A percentile compares a stretch with the other conserved stretches of the same genome.
These are phyloP conservation scores for Lactuca sativa DNA, from an alignment of 129 eudicot species.

Conservation along the genomic window DNA sequence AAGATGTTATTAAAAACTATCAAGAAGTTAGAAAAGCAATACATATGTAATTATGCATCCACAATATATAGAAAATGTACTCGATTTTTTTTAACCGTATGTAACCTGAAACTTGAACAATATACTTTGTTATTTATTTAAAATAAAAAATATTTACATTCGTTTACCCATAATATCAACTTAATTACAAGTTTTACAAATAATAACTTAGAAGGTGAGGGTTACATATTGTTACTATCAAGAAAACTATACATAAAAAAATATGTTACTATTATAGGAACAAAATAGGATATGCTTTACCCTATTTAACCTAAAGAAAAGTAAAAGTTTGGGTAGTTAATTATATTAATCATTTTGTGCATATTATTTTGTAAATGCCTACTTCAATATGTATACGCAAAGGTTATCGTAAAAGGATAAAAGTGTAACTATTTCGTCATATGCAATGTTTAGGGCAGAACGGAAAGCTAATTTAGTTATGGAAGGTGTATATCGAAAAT, in stretches of 20 bases:
- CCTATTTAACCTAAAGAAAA: background rate
- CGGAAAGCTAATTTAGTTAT: background rate
- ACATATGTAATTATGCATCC: too few species aligned
- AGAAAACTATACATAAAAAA: too few species aligned
- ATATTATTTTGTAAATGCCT: background rate
- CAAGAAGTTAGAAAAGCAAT: too few species aligned
- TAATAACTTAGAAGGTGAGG: background rate
- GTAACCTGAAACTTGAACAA: background rate
- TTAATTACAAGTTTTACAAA: background rate
- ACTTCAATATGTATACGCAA: background rate
- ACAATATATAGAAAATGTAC: too few species aligned
- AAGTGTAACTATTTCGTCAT: background rate
- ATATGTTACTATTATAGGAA: too few species aligned
- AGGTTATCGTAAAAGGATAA: background rate
- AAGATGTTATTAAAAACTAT: too few species aligned
- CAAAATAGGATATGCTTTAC: too few species aligned
- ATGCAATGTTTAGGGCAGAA: conserved; percentile 13
- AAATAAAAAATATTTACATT: too few species aligned
- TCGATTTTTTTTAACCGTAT: too few species aligned
- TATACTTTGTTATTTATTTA: background rate
- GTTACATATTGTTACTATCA: too few species aligned
- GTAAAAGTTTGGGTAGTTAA: background rate
- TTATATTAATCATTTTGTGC: background rate
- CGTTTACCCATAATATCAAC: background rate
- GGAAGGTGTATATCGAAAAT: background rate